phyloP scores from a whole-genome alignment of 768 basidiomycete species.

The Rhizopogon vesiculosus region DNA sequence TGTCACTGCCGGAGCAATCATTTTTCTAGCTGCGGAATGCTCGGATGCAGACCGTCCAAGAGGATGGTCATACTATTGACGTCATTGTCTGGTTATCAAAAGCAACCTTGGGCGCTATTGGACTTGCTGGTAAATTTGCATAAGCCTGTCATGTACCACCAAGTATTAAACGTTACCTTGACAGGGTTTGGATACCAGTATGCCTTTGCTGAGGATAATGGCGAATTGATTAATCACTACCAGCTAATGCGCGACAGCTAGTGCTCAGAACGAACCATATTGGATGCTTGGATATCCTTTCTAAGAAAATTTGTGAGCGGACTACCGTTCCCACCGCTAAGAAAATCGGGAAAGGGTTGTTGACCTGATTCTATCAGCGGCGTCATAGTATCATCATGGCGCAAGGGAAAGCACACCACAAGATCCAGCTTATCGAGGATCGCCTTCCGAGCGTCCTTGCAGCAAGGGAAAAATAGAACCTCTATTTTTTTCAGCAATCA shows the following conservation, averaged over 20 bases:
- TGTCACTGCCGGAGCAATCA: not conserved
- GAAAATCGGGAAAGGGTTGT: not conserved
- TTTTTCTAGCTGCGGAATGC: conserved; percentile 41
- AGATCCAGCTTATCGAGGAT: conserved; percentile 44
- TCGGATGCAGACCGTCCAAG: conserved; percentile 26
- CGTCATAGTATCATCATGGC: conserved; percentile 40
- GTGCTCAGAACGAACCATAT: conserved; percentile 48
- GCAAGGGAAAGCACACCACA: conserved; percentile 42
- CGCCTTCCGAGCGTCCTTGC: conserved; percentile 33
- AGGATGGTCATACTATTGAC: conserved; percentile 35
- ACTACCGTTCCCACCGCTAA: conserved; percentile 2
- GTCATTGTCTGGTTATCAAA: conserved; percentile 61
- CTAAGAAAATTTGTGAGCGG: conserved; percentile 48
- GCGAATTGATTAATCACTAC: conserved; percentile 51
- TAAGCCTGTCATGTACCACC: not conserved
- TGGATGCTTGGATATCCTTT: conserved; percentile 56
- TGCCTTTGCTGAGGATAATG: conserved; percentile 41
- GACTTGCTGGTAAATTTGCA: conserved; percentile 49
- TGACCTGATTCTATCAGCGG: conserved; percentile 28
- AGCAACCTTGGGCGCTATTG: conserved; percentile 74
- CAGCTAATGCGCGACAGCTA: conserved; percentile 44
- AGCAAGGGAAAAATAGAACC: conserved; percentile 37
- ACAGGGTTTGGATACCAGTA: conserved; percentile 54
- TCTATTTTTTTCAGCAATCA: conserved; percentile 30
- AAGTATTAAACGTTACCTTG: not conserved